Base-by-base conservation (phyloP, 1,284 basidiomycete species). In the Leccinum subrobustum region DNA sequence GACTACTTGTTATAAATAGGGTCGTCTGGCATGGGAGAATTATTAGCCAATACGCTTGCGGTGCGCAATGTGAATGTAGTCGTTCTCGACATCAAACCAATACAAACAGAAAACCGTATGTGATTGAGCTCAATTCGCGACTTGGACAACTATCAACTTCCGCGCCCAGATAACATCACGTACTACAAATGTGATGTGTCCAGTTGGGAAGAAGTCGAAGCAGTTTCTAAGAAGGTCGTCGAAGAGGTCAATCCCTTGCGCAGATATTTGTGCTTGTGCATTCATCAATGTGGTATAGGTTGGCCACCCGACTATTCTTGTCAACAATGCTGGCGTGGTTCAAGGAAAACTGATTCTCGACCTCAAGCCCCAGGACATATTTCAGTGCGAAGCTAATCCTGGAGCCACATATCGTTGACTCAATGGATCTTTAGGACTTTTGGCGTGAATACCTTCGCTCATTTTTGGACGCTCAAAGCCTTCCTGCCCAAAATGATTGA, bases 291-390 rank as follows among this genome's bases (percentile, higher is more conserved):
- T 54, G 3, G 27, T 56, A n/a, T 68, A 95, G 92, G 79, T 96
- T 57, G 95, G 95, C 6, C 82, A 91, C 57, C 92, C 95, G 1
- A 96, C 96, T 0, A 83, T 98, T 33, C 77, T 99, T 14, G 81
- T 99, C 69, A 98, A 98, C 77, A 98, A 98, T 70, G 96, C 96
- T 1, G 96, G 95, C n/a, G 86, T 98, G 58, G 92, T 93, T 33
- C 90, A 95, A 75, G 95, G 95, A 31, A 95, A 94, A 70, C 78
- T 89, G 0, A 77, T 98, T 25, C 77, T 95, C 4, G 94, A 96
- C 69, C 79, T 98, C 56, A 79, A 78, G 1, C 81, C 89, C 1
- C 81, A 85, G 51, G 95, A 98, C 69, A 76, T 98, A 44, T 78
- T 86, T 64, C 88, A 91, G 95, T 96, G 68, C 65, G 89, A 60